Conservation (phyloP, 176 grass and related monocot genomes). For the Raddia guianensis region DNA sequence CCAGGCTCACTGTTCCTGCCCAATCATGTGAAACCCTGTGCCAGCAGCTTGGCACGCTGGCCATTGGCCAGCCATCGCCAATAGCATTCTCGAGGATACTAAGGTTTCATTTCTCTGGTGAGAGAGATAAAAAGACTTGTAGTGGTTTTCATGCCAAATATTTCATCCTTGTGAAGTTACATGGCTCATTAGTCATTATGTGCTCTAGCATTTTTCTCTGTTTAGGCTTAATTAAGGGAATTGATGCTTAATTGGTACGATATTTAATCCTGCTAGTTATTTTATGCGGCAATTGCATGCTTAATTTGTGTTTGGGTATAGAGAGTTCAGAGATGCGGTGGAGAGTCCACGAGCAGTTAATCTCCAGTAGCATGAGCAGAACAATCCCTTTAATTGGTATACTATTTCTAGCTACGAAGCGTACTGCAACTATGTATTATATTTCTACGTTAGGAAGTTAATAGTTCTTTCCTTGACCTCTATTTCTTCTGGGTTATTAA, state of each 20-base stretch:
- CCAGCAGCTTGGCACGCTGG: background rate
- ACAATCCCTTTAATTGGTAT: conserved; percentile 13
- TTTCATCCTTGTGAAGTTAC: conserved; percentile 9
- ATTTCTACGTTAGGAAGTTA: background rate
- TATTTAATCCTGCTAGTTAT: conserved; percentile 18
- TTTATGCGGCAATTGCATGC: conserved; percentile 22
- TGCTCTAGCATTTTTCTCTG: background rate
- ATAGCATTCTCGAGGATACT: conserved; percentile 58
- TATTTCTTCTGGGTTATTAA: background rate
- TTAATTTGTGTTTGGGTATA: background rate
- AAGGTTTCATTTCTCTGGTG: conserved; percentile 56
- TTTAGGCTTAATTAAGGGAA: background rate
- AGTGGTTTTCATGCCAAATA: background rate
- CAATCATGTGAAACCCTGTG: conserved; percentile 72
- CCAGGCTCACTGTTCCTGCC: conserved; percentile 11
- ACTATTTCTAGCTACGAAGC: background rate
- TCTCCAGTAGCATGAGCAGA: conserved; percentile 11
- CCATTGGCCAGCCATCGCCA: conserved; percentile 1
- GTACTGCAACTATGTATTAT: background rate
- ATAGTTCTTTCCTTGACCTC: background rate
- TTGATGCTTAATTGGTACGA: background rate
- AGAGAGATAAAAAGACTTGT: background rate
- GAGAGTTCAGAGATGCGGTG: background rate
- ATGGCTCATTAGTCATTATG: background rate
- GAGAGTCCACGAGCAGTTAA: conserved; percentile 18